These are phyloP conservation scores for Sphaceloma murrayae DNA, from an alignment of 2,329 filamentous ascomycete genomes.

Conservation along the genomic window DNA sequence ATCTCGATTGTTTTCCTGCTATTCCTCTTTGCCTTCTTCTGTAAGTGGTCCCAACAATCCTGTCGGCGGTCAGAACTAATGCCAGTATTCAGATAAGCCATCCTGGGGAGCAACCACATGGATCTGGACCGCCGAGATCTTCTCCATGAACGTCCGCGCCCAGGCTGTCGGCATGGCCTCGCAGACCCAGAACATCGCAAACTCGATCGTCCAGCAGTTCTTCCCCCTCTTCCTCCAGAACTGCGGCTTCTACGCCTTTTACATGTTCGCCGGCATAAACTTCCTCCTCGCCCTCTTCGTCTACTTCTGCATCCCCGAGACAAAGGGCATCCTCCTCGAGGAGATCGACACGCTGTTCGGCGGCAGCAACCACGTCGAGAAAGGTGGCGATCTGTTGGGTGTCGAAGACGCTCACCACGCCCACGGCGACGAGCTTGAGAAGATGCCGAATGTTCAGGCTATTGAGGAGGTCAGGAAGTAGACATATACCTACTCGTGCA, in stretches of 20 bases:
- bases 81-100: slow-evolving; percentile 45
- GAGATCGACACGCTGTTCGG: slow-evolving; percentile 50
- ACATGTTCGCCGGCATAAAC: slow-evolving; percentile 45
- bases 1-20: slow-evolving; percentile 60
- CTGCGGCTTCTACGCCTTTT: slow-evolving; percentile 46
- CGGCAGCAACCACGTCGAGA: slow-evolving; percentile 47
- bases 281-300: slow-evolving; percentile 34
- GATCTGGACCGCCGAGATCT: slow-evolving; percentile 62
- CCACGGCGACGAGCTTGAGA: slow-evolving; percentile 16
- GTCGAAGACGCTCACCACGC: slow-evolving; percentile 30
- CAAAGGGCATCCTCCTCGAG: slow-evolving; percentile 41
- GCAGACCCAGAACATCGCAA: slow-evolving; percentile 51
- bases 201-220: slow-evolving; percentile 60
- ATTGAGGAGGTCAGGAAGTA: slow-evolving; percentile 15
- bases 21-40: slow-evolving; percentile 37
- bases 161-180: slow-evolving; percentile 60
- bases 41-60: slow-evolving; percentile 15
- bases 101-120: slow-evolving; percentile 61
- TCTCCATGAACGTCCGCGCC: slow-evolving; percentile 62
- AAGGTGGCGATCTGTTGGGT: slow-evolving; percentile 41
- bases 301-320: slow-evolving; percentile 36
- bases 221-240: slow-evolving; percentile 58
- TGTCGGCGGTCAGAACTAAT: too few species aligned
- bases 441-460: slow-evolving; percentile 21
- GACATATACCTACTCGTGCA: too few species aligned